Evolutionary conservation across 441 rosid genomes (phyloP), one percentile per base, ranked within the genome.

Genomic region (Melastoma candidum): DNA sequence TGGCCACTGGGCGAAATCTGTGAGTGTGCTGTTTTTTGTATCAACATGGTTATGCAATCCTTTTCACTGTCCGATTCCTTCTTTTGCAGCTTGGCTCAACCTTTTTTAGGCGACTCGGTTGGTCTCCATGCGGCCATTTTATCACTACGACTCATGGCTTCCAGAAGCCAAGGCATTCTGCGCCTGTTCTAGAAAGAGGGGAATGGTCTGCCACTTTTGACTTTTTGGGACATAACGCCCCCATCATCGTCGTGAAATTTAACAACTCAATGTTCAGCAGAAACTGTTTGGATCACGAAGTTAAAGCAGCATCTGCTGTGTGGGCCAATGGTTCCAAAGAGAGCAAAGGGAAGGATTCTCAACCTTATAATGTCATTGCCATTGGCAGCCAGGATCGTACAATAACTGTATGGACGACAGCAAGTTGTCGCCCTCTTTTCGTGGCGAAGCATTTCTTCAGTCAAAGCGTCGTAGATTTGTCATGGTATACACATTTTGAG

Each of bases 91-190:
- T 93, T 36, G 98, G 98, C 27, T 89, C 97, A 57, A 93, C 98
- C 26, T 93, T 93, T 75, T 93, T 93, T 73, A 82, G 98, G 74
- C 85, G 98, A 57, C 95, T 93, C 64, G 97, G 96, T 43, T 93
- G 98, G 97, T 93, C 98, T 14, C 98, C 98, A 2, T 93, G 98
- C 71, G 98, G 98, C 49, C 98, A 89, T 76, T 93, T 84, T 66
- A 76, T 93, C 69, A 88, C 98, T 39, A 93, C 97, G 24, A 93
- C 98, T 60, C 95, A 93, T 58, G 98, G 98, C 63, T 93, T 71
- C 78, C 98, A 93, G 77, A 93, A 89, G 73, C 98, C 98, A 22
- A 84, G 92, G 80, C 98, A 93, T 78, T 93, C 98, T 64, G 98
- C 97, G 27, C 98, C 98, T 29, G 98, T 93, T 70, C 74, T 93